A percentile compares a stretch with the other conserved stretches of the same genome.
Evolutionary conservation across 1,284 basidiomycete genomes (phyloP).

Genomic region (Naganishia cerealis): DNA sequence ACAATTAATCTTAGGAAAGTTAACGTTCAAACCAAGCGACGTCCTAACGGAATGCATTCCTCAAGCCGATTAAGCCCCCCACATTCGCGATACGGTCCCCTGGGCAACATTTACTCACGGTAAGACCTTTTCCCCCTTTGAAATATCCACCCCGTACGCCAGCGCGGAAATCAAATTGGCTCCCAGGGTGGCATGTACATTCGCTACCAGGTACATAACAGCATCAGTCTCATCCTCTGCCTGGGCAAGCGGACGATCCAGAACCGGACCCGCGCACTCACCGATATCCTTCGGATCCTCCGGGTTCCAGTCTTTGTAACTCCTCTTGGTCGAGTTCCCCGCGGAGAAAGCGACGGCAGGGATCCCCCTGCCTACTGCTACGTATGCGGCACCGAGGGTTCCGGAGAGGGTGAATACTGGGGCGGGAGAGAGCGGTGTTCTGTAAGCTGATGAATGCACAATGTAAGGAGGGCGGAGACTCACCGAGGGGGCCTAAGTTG

Average conservation of each 20-base stretch:
- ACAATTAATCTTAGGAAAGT: slow-evolving; percentile 32
- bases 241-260: too few species aligned
- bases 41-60: not conserved
- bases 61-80: not conserved
- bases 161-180: slow-evolving; percentile 26
- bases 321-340: slow-evolving; percentile 27
- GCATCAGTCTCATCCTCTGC: not conserved
- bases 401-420: slow-evolving; percentile 29
- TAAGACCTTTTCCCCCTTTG: slow-evolving; percentile 28
- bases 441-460: not conserved
- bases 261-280: too few species aligned
- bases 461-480: not conserved
- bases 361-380: slow-evolving; percentile 23
- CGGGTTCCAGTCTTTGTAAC: slow-evolving; percentile 29
- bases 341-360: slow-evolving; percentile 29
- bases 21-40: slow-evolving; percentile 27
- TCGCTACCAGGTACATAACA: not conserved
- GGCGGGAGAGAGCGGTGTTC: not conserved
- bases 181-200: slow-evolving; percentile 24
- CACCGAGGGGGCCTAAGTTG: slow-evolving; percentile 28
- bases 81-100: not conserved
- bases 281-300: slow-evolving; percentile 24
- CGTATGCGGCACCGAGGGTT: slow-evolving; percentile 30
- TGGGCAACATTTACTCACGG: not conserved
- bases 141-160: slow-evolving; percentile 20